Conservation (phyloP, 441 rosid species). For the Flueggea neowawraea region DNA sequence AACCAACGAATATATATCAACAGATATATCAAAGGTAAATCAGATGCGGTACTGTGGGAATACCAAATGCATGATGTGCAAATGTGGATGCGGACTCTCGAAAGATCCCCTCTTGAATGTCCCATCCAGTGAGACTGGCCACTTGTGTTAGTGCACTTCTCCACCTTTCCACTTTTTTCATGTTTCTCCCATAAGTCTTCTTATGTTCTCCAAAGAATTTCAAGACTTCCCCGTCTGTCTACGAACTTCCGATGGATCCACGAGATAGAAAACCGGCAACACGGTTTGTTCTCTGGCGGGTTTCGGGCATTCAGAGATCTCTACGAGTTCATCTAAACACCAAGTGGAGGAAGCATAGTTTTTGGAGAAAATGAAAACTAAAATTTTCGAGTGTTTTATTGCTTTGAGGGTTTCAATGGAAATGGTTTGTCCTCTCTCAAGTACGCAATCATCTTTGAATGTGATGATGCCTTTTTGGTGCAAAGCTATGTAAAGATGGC, state of each 20-base stretch:
- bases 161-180: neutral
- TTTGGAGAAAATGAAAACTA: slow-evolving; percentile 1
- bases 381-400: neutral
- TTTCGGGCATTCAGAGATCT: neutral
- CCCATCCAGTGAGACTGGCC: neutral
- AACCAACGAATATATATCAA: no score
- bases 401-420: neutral
- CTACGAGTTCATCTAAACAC: slow-evolving; percentile 6
- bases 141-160: neutral
- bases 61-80: no score
- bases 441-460: neutral
- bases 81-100: no score
- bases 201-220: neutral
- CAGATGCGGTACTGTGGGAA: no score
- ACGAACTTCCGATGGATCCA: neutral
- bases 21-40: no score
- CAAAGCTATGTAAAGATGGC: slow-evolving; percentile 3
- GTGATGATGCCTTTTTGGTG: neutral
- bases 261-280: slow-evolving; percentile 3
- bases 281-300: neutral
- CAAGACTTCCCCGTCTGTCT: neutral
- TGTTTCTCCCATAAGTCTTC: no score
- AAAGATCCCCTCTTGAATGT: neutral
- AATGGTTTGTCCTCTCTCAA: slow-evolving; percentile 2
- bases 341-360: slow-evolving; percentile 1